These are phyloP conservation scores for Eucalyptus coolabah DNA, from an alignment of 345 rosid genomes.

Conservation along the genomic window DNA sequence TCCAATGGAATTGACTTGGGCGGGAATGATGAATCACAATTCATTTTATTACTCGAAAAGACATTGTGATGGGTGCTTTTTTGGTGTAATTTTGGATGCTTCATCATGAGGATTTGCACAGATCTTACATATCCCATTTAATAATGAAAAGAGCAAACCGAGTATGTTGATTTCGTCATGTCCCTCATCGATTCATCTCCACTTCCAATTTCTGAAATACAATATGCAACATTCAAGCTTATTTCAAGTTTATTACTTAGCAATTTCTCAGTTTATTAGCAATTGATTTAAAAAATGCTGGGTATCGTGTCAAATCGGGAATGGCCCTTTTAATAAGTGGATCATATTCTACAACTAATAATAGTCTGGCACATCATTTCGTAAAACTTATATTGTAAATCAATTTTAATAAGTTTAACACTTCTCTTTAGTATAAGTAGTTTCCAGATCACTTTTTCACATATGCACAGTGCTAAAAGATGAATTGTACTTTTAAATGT, in stretches of 20 bases:
- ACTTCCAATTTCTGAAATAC: not conserved
- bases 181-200: not conserved
- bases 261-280: not conserved
- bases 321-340: not conserved
- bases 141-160: not conserved
- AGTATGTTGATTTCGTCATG: not conserved
- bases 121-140: not conserved
- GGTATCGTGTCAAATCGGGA: not conserved
- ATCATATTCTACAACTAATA: no score
- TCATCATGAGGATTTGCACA: not conserved
- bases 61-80: not conserved
- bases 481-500: no score
- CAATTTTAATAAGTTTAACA: not conserved
- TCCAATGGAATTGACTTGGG: not conserved
- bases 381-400: not conserved
- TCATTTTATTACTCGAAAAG: not conserved
- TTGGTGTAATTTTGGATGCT: not conserved
- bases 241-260: not conserved
- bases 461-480: no score
- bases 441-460: no score
- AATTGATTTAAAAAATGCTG: not conserved
- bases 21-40: not conserved
- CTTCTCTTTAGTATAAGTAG: no score
- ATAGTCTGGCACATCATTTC: not conserved
- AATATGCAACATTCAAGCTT: not conserved